phyloP scores from a whole-genome alignment of 2,329 filamentous ascomycete species.

The Teratosphaeria epicoccoides region DNA sequence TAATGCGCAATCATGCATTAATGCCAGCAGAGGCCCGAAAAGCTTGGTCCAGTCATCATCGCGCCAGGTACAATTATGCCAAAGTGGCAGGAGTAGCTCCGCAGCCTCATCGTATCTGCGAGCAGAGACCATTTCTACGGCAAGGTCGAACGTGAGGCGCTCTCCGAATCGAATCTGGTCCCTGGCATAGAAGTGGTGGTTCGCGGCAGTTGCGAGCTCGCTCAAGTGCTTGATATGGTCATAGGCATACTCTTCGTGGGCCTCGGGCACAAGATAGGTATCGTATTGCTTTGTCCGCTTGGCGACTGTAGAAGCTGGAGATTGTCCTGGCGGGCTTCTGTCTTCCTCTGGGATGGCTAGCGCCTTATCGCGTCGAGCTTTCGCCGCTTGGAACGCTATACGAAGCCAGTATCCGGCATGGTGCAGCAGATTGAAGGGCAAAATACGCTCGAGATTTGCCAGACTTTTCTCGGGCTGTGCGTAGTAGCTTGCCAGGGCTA shows the following conservation, averaged over 20 bases:
- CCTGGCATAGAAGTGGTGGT: slow-evolving; percentile 39
- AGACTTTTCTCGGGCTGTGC: slow-evolving; percentile 42
- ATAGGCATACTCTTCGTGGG: slow-evolving; percentile 43
- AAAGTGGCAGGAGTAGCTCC: slow-evolving; percentile 42
- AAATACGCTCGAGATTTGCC: slow-evolving; percentile 38
- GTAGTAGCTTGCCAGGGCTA: slow-evolving; percentile 25
- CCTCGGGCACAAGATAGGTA: slow-evolving; percentile 49
- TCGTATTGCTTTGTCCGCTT: slow-evolving; percentile 47
- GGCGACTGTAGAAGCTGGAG: slow-evolving; percentile 44
- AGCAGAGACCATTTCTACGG: slow-evolving; percentile 42
- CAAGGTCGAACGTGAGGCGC: slow-evolving; percentile 44
- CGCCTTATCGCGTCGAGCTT: slow-evolving; percentile 40
- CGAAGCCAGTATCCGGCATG: slow-evolving; percentile 54
- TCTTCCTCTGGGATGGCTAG: slow-evolving; percentile 50
- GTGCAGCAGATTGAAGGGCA: slow-evolving; percentile 49
- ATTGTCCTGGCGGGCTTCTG: slow-evolving; percentile 43
- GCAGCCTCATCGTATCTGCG: slow-evolving; percentile 43
- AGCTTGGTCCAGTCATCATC: slow-evolving; percentile 49
- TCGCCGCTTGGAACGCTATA: slow-evolving; percentile 42
- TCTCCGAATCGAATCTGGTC: slow-evolving; percentile 46
- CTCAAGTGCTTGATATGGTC: slow-evolving; percentile 37
- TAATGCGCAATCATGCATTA: slow-evolving; percentile 44
- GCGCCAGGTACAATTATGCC: slow-evolving; percentile 49
- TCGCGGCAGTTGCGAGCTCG: slow-evolving; percentile 37
- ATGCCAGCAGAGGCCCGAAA: slow-evolving; percentile 43